Percentiles rank a stretch among this genome's conserved stretches.
phyloP scores from a whole-genome alignment of 805 yeast genomes.

The Wickerhamia fluorescens region DNA sequence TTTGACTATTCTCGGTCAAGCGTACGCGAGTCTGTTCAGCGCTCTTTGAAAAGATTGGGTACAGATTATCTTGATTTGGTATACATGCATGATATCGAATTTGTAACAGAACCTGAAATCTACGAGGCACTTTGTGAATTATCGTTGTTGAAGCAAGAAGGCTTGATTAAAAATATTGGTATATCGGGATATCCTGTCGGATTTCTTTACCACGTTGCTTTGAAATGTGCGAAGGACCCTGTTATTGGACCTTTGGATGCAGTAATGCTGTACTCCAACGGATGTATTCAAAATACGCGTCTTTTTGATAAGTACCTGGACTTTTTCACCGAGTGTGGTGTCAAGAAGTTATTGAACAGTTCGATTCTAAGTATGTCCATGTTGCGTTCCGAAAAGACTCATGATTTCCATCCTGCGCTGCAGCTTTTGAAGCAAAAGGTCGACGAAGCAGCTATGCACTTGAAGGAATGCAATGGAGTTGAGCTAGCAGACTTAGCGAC shows the following conservation, averaged over 20 bases:
- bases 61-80: conserved; percentile 74
- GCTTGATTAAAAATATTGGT: conserved; percentile 61
- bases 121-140: conserved; percentile 59
- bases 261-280: conserved; percentile 70
- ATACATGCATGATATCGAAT: conserved; percentile 86
- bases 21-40: conserved; percentile 53
- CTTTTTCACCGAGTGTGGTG: conserved; percentile 46
- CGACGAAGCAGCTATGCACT: conserved; percentile 33
- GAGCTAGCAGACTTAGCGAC: conserved; percentile 82
- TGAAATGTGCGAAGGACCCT: conserved; percentile 21
- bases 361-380: conserved; percentile 87
- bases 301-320: conserved; percentile 41
- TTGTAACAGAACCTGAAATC: conserved; percentile 49
- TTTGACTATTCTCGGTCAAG: conserved; percentile 66
- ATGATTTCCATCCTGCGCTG: conserved; percentile 76
- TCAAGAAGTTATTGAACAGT: conserved; percentile 64
- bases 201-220: conserved; percentile 50
- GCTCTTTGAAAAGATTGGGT: conserved; percentile 61
- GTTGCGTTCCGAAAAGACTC: conserved; percentile 60
- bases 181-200: conserved; percentile 83
- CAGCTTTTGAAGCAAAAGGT: conserved; percentile 49
- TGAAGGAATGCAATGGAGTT: conserved; percentile 30
- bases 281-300: conserved; percentile 69
- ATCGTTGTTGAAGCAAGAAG: conserved; percentile 53
- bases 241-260: conserved; percentile 65